Evolutionary conservation across 2,329 filamentous ascomycete genomes (phyloP), one percentile per base, ranked within the genome.

Genomic region (Huntiella abstrusa): DNA sequence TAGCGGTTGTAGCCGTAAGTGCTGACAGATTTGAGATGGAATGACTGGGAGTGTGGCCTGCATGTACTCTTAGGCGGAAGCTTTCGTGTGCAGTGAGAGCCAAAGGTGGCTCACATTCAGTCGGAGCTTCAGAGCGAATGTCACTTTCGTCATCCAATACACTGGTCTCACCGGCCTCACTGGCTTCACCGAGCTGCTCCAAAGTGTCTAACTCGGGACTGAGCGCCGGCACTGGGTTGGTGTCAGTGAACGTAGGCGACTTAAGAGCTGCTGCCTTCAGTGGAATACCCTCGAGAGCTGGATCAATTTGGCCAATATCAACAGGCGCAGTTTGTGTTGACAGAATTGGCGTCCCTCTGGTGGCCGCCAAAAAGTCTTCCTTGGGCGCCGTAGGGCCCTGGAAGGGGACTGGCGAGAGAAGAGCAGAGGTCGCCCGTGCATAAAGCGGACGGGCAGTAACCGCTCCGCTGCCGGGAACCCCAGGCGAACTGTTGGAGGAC

Each of bases 1-100:
- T 36, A 28, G 40, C 33, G 11, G 46, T 52, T 22, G 38, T 49
- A 7, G 55, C 51, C 10, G 57, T 56, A 45, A 52, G 54, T 19
- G 55, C 67, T 10, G 63, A 63, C 12, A 73, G 58, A 2, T 67
- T 57, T 4, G 73, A 73, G 8, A 75, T 59, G 1, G 71, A 74
- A 55, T 76, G 73, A 43, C 67, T 76, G 5, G 74, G 74, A 1
- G 74, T 77, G 56, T 77, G 74, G 1, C 74, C 74, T 15, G 74
- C 74, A 56, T 77, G 69, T 66, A 78, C 71, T 0, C 66, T 75
- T 36, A 76, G 65, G 39, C 74, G 64, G 42, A 61, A 62, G 38
- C 63, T 62, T 53, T 69, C 71, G 4, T 66, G 62, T 5, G 66
- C 67, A 17, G 61, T 62, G 33, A 73, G 59, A 6, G 63, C 62